Percentiles rank a stretch among this genome's conserved stretches.
Evolutionary conservation across 2,329 filamentous ascomycete species (phyloP).

Genomic region (Purpureocillium takamizusanense): DNA sequence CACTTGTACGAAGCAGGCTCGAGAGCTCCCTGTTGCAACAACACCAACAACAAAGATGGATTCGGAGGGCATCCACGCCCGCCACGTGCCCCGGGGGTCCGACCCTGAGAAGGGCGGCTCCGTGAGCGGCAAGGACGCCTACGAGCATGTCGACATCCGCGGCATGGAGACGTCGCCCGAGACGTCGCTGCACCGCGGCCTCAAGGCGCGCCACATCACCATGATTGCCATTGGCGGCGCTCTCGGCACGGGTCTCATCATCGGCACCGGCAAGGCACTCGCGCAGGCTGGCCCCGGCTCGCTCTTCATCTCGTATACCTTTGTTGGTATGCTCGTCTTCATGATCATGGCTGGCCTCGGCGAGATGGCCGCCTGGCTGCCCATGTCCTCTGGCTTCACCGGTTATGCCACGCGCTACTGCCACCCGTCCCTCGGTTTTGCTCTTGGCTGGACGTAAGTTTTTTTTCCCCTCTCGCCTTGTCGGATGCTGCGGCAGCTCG

Average conservation of each 20-base stretch:
- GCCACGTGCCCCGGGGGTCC: constrained; percentile 5
- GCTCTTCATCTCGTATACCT: constrained; percentile 61
- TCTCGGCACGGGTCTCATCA: constrained; percentile 65
- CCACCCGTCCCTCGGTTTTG: constrained; percentile 73
- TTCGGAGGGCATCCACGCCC: constrained; percentile 9
- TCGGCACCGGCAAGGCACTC: constrained; percentile 52
- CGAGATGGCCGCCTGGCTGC: constrained; percentile 79
- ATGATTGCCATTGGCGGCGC: constrained; percentile 66
- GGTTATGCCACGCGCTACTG: constrained; percentile 73
- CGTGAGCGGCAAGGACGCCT: constrained; percentile 1
- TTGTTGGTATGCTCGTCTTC: constrained; percentile 66
- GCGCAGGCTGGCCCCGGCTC: constrained; percentile 51
- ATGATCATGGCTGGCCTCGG: constrained; percentile 74
- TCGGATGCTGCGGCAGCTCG: too few relatives aligned
- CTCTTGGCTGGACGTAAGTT: constrained; percentile 61
- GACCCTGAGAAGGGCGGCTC: constrained; percentile 12
- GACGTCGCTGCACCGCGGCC: constrained; percentile 40
- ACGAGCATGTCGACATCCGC: constrained; percentile 26
- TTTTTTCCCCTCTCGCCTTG: not conserved
- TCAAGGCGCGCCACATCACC: constrained; percentile 46
- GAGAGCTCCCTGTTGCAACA: too few relatives aligned
- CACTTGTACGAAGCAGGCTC: too few relatives aligned
- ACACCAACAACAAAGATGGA: constrained; percentile 4
- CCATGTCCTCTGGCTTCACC: constrained; percentile 69
- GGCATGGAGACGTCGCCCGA: constrained; percentile 40